Evolutionary conservation across 768 basidiomycete genomes (phyloP).

Genomic region (Xanthoconium stramineum): DNA sequence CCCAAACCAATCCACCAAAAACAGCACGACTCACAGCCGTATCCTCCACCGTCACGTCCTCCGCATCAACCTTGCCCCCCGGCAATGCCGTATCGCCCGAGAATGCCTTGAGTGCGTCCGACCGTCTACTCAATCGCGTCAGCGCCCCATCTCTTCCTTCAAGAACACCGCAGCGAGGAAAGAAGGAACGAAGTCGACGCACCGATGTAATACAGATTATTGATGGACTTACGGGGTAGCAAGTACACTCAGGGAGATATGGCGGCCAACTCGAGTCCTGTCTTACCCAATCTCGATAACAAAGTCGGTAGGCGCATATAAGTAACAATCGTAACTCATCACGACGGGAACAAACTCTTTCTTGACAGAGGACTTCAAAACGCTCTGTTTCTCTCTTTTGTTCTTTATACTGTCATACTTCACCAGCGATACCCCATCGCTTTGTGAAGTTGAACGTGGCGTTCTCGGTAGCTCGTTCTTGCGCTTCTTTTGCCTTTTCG

Average conservation of each 20-base stretch:
- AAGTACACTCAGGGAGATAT: no score
- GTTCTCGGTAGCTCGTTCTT: constrained; percentile 89
- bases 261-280: no score
- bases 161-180: background rate
- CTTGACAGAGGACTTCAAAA: constrained; percentile 74
- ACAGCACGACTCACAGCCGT: constrained; percentile 55
- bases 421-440: constrained; percentile 87
- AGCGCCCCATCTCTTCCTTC: no score
- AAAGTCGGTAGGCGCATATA: constrained; percentile 9
- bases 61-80: constrained; percentile 75
- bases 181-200: constrained; percentile 25
- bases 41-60: constrained; percentile 68
- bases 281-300: no score
- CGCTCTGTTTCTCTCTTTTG: constrained; percentile 91
- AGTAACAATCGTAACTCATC: background rate
- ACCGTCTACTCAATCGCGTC: constrained; percentile 50
- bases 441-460: constrained; percentile 95
- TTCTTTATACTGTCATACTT: constrained; percentile 96
- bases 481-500: constrained; percentile 81
- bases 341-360: constrained; percentile 52
- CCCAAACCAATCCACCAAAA: background rate
- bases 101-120: constrained; percentile 68
- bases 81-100: constrained; percentile 87
- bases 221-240: no score
- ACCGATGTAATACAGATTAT: no score